These are phyloP conservation scores for Gonapodya sp. DNA, from an alignment of 192 early-diverging fungal species.

Conservation along the genomic window DNA sequence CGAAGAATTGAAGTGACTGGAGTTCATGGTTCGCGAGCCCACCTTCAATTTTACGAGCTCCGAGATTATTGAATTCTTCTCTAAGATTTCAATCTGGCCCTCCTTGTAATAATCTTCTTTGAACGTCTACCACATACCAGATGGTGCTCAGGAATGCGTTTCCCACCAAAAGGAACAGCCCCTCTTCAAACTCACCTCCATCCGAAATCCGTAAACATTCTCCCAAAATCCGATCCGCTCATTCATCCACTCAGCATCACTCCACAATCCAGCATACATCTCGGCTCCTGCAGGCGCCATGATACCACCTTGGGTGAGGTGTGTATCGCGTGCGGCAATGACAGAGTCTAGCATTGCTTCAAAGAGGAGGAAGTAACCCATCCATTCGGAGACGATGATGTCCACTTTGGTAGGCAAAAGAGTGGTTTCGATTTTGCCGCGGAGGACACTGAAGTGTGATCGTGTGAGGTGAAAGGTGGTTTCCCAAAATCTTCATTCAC, in stretches of 20 bases:
- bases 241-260: not conserved
- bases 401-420: constrained; percentile 65
- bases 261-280: constrained; percentile 3
- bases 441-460: constrained; percentile 32
- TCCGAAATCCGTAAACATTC: constrained; percentile 29
- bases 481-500: not conserved
- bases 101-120: constrained; percentile 58
- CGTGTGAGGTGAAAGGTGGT: not conserved
- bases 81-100: constrained; percentile 71
- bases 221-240: not conserved
- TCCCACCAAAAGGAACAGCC: too few relatives aligned
- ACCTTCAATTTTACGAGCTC: constrained; percentile 43
- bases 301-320: constrained; percentile 53
- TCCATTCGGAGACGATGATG: constrained; percentile 86
- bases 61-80: constrained; percentile 56
- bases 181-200: constrained; percentile 58
- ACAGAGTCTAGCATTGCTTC: constrained; percentile 90
- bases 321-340: constrained; percentile 69
- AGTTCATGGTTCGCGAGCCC: constrained; percentile 13
- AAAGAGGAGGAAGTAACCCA: constrained; percentile 49
- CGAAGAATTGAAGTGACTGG: not conserved
- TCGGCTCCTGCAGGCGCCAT: constrained; percentile 17
- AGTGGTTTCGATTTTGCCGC: constrained; percentile 74
- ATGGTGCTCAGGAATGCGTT: too few relatives aligned
- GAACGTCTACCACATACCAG: constrained; percentile 72